Evolutionary conservation across 1,284 basidiomycete species (phyloP), one percentile per base, ranked within the genome.

Genomic region (Paramarasmius palmivorus): DNA sequence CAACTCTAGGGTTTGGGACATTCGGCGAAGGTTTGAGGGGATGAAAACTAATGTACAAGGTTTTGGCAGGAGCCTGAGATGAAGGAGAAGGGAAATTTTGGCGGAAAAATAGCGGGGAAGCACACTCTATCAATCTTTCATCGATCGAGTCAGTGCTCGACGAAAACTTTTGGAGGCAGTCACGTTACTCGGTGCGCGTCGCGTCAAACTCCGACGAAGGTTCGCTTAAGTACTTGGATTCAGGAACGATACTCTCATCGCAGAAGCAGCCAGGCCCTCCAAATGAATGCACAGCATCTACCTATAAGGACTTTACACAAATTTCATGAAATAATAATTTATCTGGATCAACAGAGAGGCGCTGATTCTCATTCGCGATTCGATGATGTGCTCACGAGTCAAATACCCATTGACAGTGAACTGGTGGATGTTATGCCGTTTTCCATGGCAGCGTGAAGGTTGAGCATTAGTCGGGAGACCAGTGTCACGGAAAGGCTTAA

Each of bases 1-100:
- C 32, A 82, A 68, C 63, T 82, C 81, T 57, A 82, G 75, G 47
- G 80, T 81, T 63, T 77, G 75, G 35, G 81, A 75, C 78, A 81
- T 81, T 52, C 37, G 57, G 56, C 49, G 42, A 19, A 59, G 61
- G 23, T 26, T 38, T 19, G 46, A 46, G 44, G 51, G 64, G 60
- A 56, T 61, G 54, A 60, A 58, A 56, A 52, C 45, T 58, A 57
- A 52, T 51, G 49, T 59, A 59, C 61, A 59, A 53, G 45, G 41
- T 47, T 37, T 37, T 44, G 63, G 64, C 62, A 70, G 67, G 63
- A 63, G 62, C 50, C 55, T 57, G 49, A 63, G 47, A 56, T 41
- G 61, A 59, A 56, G 60, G 65, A 68, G 63, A 60, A 62, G 53
- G 42, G 60, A 59, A 66, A 72, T 72, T 23, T 44, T 62, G 57